A percentile compares a stretch with the other conserved stretches of the same genome.
These are phyloP conservation scores for Aureobasidium mangrovei DNA, from an alignment of 2,329 filamentous ascomycete genomes.

Conservation along the genomic window DNA sequence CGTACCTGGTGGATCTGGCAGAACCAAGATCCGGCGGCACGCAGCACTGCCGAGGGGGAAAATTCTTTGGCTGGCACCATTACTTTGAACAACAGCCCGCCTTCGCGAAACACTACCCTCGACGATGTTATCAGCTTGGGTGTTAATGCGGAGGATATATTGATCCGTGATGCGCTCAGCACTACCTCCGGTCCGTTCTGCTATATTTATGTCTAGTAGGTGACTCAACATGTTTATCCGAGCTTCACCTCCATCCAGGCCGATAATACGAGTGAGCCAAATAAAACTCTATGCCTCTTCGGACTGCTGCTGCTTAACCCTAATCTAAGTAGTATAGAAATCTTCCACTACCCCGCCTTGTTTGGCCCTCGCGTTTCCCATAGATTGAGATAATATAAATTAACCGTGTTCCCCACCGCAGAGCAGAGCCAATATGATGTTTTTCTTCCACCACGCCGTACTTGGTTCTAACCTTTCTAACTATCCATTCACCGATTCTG, in stretches of 20 bases:
- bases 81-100: conserved; percentile 36
- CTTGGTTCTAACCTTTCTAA: too few species aligned
- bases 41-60: conserved; percentile 18
- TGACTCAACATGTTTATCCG: conserved; percentile 7
- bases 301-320: too few species aligned
- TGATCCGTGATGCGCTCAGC: conserved; percentile 33
- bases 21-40: conserved; percentile 31
- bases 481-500: too few species aligned
- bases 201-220: conserved; percentile 33
- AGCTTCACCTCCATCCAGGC: not conserved
- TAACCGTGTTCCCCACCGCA: too few species aligned
- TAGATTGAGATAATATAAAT: too few species aligned
- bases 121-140: conserved; percentile 34
- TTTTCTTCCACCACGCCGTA: too few species aligned
- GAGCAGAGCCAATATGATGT: too few species aligned
- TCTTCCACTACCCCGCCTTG: too few species aligned
- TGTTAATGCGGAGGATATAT: conserved; percentile 27
- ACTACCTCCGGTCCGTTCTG: conserved; percentile 39
- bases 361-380: too few species aligned
- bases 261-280: too few species aligned
- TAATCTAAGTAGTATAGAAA: too few species aligned
- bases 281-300: too few species aligned
- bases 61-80: conserved; percentile 34
- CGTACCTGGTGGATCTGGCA: conserved; percentile 45
- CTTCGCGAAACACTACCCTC: conserved; percentile 35